Evolutionary conservation across 2,329 filamentous ascomycete species (phyloP), one percentile per base, ranked within the genome.

Genomic region (Diaporthe citriasiana): DNA sequence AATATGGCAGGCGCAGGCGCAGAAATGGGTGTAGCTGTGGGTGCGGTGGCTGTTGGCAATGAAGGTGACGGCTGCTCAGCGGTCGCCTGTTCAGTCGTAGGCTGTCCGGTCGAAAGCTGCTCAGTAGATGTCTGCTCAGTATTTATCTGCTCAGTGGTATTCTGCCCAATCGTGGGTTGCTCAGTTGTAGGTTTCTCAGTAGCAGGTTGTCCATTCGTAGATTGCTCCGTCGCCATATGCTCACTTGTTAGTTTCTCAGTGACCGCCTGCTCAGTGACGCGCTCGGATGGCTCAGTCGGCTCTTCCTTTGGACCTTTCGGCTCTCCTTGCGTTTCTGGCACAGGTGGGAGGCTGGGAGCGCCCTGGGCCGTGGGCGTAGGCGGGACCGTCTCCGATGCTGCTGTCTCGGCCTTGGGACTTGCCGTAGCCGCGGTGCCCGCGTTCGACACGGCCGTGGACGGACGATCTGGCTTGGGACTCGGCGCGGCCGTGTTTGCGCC

Each of bases 401-500:
- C 76, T 51, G 76, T 76, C 30, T 76, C 75, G 33, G 70, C 65
- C 45, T 79, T 78, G 25, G 70, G 68, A 27, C 51, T 65, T 30
- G 70, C 72, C n/a, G 51, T 68, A 27, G 73, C 50, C 13, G 50
- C 60, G 17, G 70, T 70, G 57, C 27, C 59, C 1, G 70, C 65
- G 40, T 55, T 70, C 19, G 73, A 70, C 25, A 59, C 59, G 1
- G 70, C 71, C 45, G 70, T 73, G 17, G 73, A 70, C 19, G 70
- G 70, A 9, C 47, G 59, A 78, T 78, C 78, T 85, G 84, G 51
- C 30, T 70, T 74, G 30, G 70, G 47, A 15, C 69, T 66, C n/a
- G 53, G 55, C 6, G 83, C 82, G 1, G 78, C 81, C 68, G 82
- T 83, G 40, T 74, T 75, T 27, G 73, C 74, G 12, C 19, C 81